Percentiles rank a stretch among this genome's conserved stretches.
These are phyloP conservation scores for Boletellus dicymbophilus DNA, from an alignment of 1,284 basidiomycete species.

Conservation along the genomic window DNA sequence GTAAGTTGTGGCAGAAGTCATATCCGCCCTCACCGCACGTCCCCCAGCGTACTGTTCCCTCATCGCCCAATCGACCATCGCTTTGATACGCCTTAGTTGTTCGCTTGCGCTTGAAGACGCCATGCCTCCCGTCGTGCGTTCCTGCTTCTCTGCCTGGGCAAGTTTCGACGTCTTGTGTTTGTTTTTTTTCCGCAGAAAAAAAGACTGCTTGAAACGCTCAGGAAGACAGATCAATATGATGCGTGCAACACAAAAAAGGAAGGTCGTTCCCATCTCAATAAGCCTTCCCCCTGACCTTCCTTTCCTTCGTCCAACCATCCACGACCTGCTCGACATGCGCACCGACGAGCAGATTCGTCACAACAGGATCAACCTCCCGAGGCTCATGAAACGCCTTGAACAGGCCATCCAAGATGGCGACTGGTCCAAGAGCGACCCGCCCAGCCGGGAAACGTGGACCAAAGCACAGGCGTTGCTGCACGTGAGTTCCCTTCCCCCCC, in stretches of 20 bases:
- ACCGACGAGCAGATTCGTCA: slow-evolving; percentile 47
- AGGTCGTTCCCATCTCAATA: slow-evolving; percentile 22
- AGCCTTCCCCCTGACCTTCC: neutral
- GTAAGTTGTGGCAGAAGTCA: too few relatives aligned
- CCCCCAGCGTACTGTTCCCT: slow-evolving; percentile 16
- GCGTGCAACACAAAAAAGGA: slow-evolving; percentile 16
- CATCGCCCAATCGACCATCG: slow-evolving; percentile 26
- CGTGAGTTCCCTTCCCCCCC: slow-evolving; percentile 40
- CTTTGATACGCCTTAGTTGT: slow-evolving; percentile 14
- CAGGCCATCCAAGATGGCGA: slow-evolving; percentile 49
- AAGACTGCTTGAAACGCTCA: slow-evolving; percentile 1
- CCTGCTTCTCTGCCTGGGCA: neutral
- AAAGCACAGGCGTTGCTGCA: slow-evolving; percentile 58
- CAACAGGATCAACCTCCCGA: slow-evolving; percentile 67
- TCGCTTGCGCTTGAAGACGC: slow-evolving; percentile 24
- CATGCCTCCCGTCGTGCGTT: slow-evolving; percentile 13
- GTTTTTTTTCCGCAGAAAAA: too few relatives aligned
- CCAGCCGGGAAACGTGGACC: slow-evolving; percentile 50
- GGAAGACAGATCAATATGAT: slow-evolving; percentile 11
- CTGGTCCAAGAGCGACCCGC: slow-evolving; percentile 43
- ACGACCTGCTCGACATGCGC: slow-evolving; percentile 21
- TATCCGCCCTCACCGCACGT: slow-evolving; percentile 22
- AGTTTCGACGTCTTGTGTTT: too few relatives aligned
- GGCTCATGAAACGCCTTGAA: slow-evolving; percentile 64
- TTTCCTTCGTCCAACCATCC: slow-evolving; percentile 5